A percentile compares a stretch with the other conserved stretches of the same genome.
Conservation (phyloP, 306 rosid genomes). For the Astragalus glycyphyllos region DNA sequence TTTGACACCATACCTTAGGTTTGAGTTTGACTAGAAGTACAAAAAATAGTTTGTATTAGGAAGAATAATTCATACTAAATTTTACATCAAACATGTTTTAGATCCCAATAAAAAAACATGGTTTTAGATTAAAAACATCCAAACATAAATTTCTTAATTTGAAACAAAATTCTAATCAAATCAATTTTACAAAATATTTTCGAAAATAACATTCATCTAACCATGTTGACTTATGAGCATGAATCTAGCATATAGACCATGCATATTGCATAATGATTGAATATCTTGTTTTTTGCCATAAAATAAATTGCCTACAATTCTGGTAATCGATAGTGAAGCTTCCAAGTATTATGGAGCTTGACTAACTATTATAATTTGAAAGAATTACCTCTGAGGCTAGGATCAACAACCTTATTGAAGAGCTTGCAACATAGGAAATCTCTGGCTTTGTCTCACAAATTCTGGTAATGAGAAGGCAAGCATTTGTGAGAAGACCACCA, state of each 20-base stretch:
- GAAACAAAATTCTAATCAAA: too few relatives aligned
- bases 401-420: slow-evolving; percentile 39
- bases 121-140: too few relatives aligned
- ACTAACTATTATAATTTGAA: slow-evolving; percentile 23
- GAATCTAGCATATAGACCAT: slow-evolving; percentile 2
- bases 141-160: too few relatives aligned
- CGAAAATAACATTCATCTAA: too few relatives aligned
- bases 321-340: neutral
- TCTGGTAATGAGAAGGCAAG: slow-evolving; percentile 12
- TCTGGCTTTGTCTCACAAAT: slow-evolving; percentile 15
- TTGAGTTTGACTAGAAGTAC: too few relatives aligned
- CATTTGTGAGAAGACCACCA: slow-evolving; percentile 12
- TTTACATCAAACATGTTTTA: too few relatives aligned
- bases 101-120: too few relatives aligned
- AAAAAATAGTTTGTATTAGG: too few relatives aligned
- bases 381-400: slow-evolving; percentile 39
- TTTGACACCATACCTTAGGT: too few relatives aligned
- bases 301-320: slow-evolving; percentile 7
- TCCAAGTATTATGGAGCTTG: slow-evolving; percentile 23
- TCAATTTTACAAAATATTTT: too few relatives aligned
- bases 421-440: slow-evolving; percentile 27
- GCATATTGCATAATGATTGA: neutral
- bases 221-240: neutral
- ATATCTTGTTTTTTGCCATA: slow-evolving; percentile 3
- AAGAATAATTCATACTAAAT: too few relatives aligned